Base-by-base conservation (phyloP, 1,139 yeast species). In the Geotrichum histeridarum region DNA sequence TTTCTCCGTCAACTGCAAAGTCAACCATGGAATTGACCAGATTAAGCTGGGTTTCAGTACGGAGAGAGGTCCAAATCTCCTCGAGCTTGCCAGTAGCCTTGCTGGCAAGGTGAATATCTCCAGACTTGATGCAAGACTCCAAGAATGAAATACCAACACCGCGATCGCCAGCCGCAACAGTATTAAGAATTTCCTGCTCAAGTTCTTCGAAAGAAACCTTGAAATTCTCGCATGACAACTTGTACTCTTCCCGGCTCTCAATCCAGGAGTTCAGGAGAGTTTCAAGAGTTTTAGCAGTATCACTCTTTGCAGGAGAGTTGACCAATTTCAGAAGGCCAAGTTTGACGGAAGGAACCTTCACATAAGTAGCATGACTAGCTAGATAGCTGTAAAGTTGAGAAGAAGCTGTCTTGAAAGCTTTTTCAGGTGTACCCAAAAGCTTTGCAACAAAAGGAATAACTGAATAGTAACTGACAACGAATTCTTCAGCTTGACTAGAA, bases 21-120 rank as follows among this genome's bases (percentile, higher is more conserved):
- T 87, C 95, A 35, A 89, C 72, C 53, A 89, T 74, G 49, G 77
- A 76, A 63, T 78, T 78, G 45, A 84, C 77, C 33, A 91, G 67
- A 46, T 74, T 76, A 44, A 82, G 67, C 67, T 84, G 86, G 42
- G 74, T 71, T 1, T 86, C 90, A 35, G 70, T 66, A 51, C 82
- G 82, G 62, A 90, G 70, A 2, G 76, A 62, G 1, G 74, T 68
- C 73, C 87, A 89, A 8, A 86, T 68, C 17, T 67, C 63, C 18
- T 76, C 67, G n/a, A 88, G 64, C 61, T 84, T 80, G 18, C 73
- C 66, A 47, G 82, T 77, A 5, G 83, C 79, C 6, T 70, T 60
- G 17, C 68, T 77, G n/a, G 82, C 77, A 33, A 84, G 70, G 42
- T 78, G 81, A 53, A 80, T 77, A 59, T 71, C 71, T 0, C 77